Base-by-base conservation (phyloP, 192 early-diverging fungal genomes). In the Backusella australiensis region DNA sequence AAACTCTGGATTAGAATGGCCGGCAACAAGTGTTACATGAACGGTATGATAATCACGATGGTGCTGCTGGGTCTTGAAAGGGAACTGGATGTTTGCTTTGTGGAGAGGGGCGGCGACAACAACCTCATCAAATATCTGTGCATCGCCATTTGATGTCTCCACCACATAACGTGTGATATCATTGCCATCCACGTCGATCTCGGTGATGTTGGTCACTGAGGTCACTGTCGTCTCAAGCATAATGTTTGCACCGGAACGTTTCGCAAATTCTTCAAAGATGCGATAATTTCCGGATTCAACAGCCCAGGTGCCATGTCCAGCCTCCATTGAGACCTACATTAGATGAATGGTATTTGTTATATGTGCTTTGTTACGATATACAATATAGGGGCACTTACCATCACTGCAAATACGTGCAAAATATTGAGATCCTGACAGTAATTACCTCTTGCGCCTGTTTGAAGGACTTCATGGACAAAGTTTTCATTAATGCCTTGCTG, bases 361-460 rank as follows among this genome's bases (percentile, higher is more conserved):
- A 36, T 39, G 1, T 42, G 15, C 26, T 36, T 23, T 11, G 1
- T 67, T 67, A 67, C 11, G 8, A 8, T 59, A 59, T 26, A 71
- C 4, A 46, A 1, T 17, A 14, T 32, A 32, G 32, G 32, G 32
- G 32, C 21, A 26, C 42, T 73, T 75, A 81, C 88, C 52, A 87
- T 75, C 0, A 85, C 84, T 14, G 86, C 91, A 2, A 92, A 36
- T 4, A 89, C 85, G 76, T 92, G 89, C 6, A 90, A 81, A n/a
- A 77, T 70, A 32, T 86, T 74, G n/a, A 91, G 41, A 77, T 88
- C 83, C 21, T 89, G 87, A 4, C 81, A 90, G 73, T 92, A 92
- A 77, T 92, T 92, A 39, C 89, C 91, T 6, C 91, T 82, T 1
- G 87, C 87, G 2, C 86, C 84, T 23, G 85, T 82, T 63, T 92